phyloP scores from a whole-genome alignment of 2,329 filamentous ascomycete genomes.

The Thelonectria olida region DNA sequence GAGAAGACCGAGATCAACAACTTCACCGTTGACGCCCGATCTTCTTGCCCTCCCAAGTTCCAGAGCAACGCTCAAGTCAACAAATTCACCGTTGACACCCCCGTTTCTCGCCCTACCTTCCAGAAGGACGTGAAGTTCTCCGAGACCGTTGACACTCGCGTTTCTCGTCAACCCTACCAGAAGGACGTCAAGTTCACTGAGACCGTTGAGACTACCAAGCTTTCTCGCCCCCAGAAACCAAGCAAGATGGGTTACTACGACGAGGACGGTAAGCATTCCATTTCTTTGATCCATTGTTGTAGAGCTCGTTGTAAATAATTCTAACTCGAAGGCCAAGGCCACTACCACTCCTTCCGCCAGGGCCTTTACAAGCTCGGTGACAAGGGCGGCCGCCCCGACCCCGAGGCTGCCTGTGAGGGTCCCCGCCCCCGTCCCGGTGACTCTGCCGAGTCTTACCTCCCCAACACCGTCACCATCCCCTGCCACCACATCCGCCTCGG shows the following conservation, averaged over 20 bases:
- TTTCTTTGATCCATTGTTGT: neutral
- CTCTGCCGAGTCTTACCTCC: conserved; percentile 50
- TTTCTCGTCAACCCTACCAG: conserved; percentile 36
- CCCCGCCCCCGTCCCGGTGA: conserved; percentile 41
- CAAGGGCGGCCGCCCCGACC: conserved; percentile 58
- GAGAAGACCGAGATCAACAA: conserved; percentile 27
- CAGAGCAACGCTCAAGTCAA: conserved; percentile 31
- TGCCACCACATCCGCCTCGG: conserved; percentile 99
- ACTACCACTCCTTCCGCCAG: conserved; percentile 68
- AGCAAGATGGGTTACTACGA: conserved; percentile 74
- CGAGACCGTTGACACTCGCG: conserved; percentile 70
- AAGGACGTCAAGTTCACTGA: conserved; percentile 69
- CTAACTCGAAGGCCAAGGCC: conserved; percentile 51
- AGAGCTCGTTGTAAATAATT: neutral
- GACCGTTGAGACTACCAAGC: conserved; percentile 67
- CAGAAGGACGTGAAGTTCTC: conserved; percentile 67
- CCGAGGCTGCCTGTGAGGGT: conserved; percentile 50
- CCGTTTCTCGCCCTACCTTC: conserved; percentile 55
- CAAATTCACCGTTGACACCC: conserved; percentile 45
- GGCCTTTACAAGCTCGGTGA: conserved; percentile 67
- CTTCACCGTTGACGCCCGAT: conserved; percentile 24
- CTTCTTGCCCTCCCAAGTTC: conserved; percentile 19
- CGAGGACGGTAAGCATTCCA: conserved; percentile 61
- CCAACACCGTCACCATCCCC: conserved; percentile 96
- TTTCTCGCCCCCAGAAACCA: conserved; percentile 53